These are phyloP conservation scores for Salix viminalis DNA, from an alignment of 345 rosid genomes.

Conservation along the genomic window DNA sequence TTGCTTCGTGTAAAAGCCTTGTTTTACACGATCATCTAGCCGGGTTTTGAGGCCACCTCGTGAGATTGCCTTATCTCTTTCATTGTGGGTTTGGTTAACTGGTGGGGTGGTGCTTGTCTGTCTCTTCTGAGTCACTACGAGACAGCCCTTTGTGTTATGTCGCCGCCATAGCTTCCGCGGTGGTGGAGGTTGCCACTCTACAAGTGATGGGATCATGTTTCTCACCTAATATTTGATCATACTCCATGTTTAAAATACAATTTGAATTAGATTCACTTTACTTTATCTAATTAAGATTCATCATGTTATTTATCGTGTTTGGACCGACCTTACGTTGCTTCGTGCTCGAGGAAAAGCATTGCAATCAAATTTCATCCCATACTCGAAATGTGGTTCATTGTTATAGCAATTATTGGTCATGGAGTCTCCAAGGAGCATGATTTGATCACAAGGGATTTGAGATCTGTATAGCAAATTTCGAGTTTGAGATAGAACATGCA, in stretches of 20 bases:
- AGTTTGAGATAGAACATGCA: accelerated
- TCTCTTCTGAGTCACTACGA: background rate
- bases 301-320: background rate
- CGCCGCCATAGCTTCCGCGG: constrained; percentile 29
- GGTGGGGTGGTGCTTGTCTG: constrained; percentile 4
- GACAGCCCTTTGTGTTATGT: constrained; percentile 18
- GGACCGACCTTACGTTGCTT: background rate
- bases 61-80: background rate
- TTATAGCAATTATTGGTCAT: background rate
- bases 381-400: background rate
- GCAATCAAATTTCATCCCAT: background rate
- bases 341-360: background rate
- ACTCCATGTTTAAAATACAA: background rate
- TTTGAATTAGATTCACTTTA: background rate
- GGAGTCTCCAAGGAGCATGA: background rate
- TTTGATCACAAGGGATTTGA: accelerated
- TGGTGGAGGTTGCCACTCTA: constrained; percentile 12
- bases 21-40: background rate
- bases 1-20: constrained; percentile 13
- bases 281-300: background rate
- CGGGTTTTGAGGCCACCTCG: constrained; percentile 22
- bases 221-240: constrained; percentile 8
- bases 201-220: constrained; percentile 1
- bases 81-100: constrained; percentile 1
- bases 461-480: accelerated